phyloP scores from a whole-genome alignment of 2,329 filamentous ascomycete genomes.

The Uncinocarpus reesii region DNA sequence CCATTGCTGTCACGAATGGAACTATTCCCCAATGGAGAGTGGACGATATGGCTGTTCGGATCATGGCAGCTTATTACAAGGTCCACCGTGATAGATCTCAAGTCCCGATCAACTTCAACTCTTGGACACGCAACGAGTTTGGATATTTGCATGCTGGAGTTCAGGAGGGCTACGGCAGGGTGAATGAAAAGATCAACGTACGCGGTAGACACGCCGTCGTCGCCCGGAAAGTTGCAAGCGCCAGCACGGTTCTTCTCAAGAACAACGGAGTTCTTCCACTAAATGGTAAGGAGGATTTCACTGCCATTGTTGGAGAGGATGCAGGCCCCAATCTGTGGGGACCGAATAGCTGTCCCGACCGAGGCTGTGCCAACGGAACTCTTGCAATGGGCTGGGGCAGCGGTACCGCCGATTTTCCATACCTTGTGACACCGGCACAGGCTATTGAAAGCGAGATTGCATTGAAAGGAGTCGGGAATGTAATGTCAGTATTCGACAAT shows the following conservation, averaged over 20 bases:
- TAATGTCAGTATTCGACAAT: constrained; percentile 51
- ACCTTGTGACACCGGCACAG: constrained; percentile 52
- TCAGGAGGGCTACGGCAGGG: constrained; percentile 50
- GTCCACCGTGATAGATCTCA: constrained; percentile 46
- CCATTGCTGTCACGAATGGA: constrained; percentile 76
- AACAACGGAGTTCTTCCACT: constrained; percentile 68
- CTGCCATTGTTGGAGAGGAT: constrained; percentile 73
- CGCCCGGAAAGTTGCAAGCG: constrained; percentile 66
- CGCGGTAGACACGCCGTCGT: constrained; percentile 59
- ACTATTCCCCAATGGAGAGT: constrained; percentile 78
- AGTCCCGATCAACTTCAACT: constrained; percentile 67
- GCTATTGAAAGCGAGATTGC: constrained; percentile 58
- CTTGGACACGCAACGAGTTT: constrained; percentile 71
- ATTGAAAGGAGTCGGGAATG: constrained; percentile 52
- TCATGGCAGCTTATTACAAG: constrained; percentile 56
- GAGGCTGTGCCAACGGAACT: constrained; percentile 51
- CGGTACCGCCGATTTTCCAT: constrained; percentile 52
- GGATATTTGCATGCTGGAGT: constrained; percentile 58
- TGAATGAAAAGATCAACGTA: constrained; percentile 81
- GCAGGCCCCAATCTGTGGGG: constrained; percentile 64
- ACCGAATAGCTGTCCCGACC: constrained; percentile 67
- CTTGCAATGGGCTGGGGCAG: constrained; percentile 55
- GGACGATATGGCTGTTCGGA: constrained; percentile 86
- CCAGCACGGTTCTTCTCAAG: constrained; percentile 82
- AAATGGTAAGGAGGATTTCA: constrained; percentile 59